A percentile compares a stretch with the other conserved stretches of the same genome.
Conservation (phyloP, 75 land plant species). For the Sequoia sempervirens region DNA sequence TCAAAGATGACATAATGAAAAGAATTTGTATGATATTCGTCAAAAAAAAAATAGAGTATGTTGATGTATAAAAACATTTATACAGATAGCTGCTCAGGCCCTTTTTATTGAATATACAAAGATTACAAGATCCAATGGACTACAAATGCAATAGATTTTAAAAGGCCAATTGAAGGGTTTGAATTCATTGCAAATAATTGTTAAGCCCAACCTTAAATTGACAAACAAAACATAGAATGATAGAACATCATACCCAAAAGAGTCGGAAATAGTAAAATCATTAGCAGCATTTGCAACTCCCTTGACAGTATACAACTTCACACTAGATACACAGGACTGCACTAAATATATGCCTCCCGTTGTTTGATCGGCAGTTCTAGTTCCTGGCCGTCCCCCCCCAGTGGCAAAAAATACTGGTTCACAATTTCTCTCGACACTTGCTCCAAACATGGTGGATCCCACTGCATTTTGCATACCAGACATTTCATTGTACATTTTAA, state of each 20-base stretch:
- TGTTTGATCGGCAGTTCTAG: conserved; percentile 52
- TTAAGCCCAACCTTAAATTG: too few species aligned
- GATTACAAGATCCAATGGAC: background rate
- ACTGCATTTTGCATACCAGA: conserved; percentile 35
- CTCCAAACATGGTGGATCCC: conserved; percentile 72
- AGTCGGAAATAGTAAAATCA: background rate
- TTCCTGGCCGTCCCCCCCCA: conserved; percentile 52
- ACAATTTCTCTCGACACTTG: conserved; percentile 69
- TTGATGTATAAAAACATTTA: background rate
- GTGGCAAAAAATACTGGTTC: conserved; percentile 57
- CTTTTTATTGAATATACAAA: conserved; percentile 1
- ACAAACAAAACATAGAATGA: background rate
- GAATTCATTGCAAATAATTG: background rate
- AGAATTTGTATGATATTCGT: background rate
- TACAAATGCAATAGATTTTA: background rate
- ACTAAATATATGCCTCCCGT: conserved; percentile 50
- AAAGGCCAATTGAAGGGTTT: background rate
- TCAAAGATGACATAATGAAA: background rate
- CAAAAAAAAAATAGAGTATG: background rate
- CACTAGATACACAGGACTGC: background rate
- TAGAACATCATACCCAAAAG: background rate
- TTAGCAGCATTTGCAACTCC: background rate
- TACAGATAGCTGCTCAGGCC: background rate
- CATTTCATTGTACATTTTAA: background rate
- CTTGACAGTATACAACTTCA: background rate